phyloP scores from a whole-genome alignment of 164 flowering plant genomes.

The Vitis amurensis region DNA sequence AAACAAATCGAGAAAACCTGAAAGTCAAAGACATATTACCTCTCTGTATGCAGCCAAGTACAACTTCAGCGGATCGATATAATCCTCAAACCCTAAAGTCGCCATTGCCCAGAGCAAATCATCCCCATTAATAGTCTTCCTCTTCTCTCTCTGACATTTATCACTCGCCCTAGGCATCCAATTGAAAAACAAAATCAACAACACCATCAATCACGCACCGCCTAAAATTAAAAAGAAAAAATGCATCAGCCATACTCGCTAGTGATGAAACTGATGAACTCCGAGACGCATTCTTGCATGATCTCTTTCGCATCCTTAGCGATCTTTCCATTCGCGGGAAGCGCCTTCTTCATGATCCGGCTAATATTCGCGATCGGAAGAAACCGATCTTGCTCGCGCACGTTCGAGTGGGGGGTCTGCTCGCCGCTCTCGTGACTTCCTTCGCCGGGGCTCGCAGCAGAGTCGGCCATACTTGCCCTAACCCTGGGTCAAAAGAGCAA shows the following conservation, averaged over 20 bases:
- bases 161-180: constrained; percentile 48
- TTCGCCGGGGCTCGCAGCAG: constrained; percentile 61
- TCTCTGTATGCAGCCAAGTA: constrained; percentile 60
- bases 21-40: constrained; percentile 21
- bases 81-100: constrained; percentile 69
- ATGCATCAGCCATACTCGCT: constrained; percentile 50
- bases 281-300: constrained; percentile 79
- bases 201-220: not conserved
- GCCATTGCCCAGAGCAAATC: constrained; percentile 75
- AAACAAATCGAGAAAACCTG: not conserved
- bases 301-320: constrained; percentile 84
- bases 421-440: constrained; percentile 70
- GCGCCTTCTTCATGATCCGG: constrained; percentile 79
- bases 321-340: constrained; percentile 76
- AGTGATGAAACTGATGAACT: constrained; percentile 73
- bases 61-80: constrained; percentile 56
- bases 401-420: constrained; percentile 57
- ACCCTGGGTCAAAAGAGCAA: constrained; percentile 15
- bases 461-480: constrained; percentile 42
- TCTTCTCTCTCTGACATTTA: constrained; percentile 68
- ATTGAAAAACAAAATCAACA: constrained; percentile 1
- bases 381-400: constrained; percentile 72
- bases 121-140: constrained; percentile 67
- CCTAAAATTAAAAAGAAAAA: constrained; percentile 2
- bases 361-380: constrained; percentile 81